Evolutionary conservation across 78 protist species (phyloP), one percentile per base, ranked within the genome.

Genomic region (Trichosphaerium sp.): DNA sequence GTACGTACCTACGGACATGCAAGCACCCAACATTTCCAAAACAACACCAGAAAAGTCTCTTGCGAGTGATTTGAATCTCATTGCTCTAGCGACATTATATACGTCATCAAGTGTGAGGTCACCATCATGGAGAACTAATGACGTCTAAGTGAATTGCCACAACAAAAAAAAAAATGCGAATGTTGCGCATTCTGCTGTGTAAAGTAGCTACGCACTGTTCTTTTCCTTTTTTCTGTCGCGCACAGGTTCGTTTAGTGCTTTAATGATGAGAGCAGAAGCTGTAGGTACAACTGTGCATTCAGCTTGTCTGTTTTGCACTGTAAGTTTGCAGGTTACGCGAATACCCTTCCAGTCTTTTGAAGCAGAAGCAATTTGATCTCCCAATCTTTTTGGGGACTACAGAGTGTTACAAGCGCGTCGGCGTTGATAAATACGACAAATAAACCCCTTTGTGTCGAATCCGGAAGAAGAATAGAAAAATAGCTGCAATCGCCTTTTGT

Each of bases 161-260:
- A 15, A 5, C 6, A 6, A 42, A 59, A 3, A 4, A 41, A 15
- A 1, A 15, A 15, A 15, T 3, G 28, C 10, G 14, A 2, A 42
- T 7, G 44, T 25, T 2, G 15, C 63, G 38, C 63, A 62, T 52
- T 26, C 23, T 1, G 0, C 1, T 39, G 1, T 1, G 40, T 14
- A 3, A 12, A 18, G 11, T 25, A 2, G 40, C 4, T 1, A 62
- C 75, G 1, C 72, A 67, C 64, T 87, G 96, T 93, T 89, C 92
- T 94, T 93, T 40, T 60, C 97, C 91, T 97, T 95, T 93, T 96
- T 97, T 68, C 98, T 82, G 83, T 96, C 99, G 35, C 99, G 88
- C 37, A 32, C 74, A 32, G 99, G 98, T 85, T 98, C 99, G 81
- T 96, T 93, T 42, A 98, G 89, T 42, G 98, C 98, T 61, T 74